Base-by-base conservation (phyloP, 2,329 filamentous ascomycete genomes). In the Sphaerulina musiva region DNA sequence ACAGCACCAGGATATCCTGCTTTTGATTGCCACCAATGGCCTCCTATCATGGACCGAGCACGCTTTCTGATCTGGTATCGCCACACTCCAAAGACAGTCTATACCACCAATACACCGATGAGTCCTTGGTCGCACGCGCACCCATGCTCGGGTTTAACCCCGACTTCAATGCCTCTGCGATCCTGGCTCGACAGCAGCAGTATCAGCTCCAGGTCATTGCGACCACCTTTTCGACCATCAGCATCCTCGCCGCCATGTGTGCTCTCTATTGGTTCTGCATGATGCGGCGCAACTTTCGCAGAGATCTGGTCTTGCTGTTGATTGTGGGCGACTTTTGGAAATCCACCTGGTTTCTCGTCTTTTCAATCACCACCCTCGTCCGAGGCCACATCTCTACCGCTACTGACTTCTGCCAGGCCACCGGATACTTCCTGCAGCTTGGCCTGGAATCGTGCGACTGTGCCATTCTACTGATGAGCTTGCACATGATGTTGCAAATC, bases 321-420 rank as follows among this genome's bases (percentile, higher is more conserved):
- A 83, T 92, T 45, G 77, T 83, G 57, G 85, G 84, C 61, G 86
- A 90, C 68, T 78, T 87, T 65, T 80, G 84, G 69, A 87, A 87
- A 68, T 80, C 83, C 2, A 66, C 82, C 2, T 88, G 83, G 80
- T 82, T 85, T 57, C 76, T 89, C 57, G 69, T 87, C 41, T 85
- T 83, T 60, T 79, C 85, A 0, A 72, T 81, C 2, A 77, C 82
- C 17, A 78, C 79, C 17, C 77, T 89, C 34, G 67, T 69, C 1
- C 67, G 68, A 4, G 80, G 81, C 14, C 44, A 49, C n/a, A 34
- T 54, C n/a, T 29, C 38, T 6, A 62, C 53, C 3, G 8, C 48
- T 12, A 56, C 59, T 8, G 34, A 38, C 4, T 64, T 66, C 17
- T 69, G 66, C 46, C 65, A 66, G 49, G 62, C 57, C 9, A 63